Conservation (phyloP, 2,329 filamentous ascomycete species). For the Aspergillus hiratsukae region DNA sequence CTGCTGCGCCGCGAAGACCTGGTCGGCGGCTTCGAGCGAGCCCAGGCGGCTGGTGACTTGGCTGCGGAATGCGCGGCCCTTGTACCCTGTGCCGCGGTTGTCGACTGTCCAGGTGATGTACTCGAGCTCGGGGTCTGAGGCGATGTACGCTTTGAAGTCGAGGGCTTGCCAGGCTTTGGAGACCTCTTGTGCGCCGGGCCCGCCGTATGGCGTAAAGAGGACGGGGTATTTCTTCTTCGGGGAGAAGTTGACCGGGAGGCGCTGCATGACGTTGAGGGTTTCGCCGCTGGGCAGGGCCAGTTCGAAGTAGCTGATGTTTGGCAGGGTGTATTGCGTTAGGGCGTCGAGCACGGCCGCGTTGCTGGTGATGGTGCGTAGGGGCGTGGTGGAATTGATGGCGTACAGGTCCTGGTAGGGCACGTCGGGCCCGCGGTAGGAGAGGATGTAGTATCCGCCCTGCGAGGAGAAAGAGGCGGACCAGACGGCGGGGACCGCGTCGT, state of each 20-base stretch:
- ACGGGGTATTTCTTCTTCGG: constrained; percentile 60
- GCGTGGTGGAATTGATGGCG: constrained; percentile 49
- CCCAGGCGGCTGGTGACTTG: constrained; percentile 58
- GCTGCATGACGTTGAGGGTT: constrained; percentile 60
- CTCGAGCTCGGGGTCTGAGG: constrained; percentile 63
- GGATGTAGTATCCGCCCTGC: constrained; percentile 59
- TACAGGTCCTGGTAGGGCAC: constrained; percentile 68
- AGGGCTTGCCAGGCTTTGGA: constrained; percentile 53
- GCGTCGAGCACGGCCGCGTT: constrained; percentile 55
- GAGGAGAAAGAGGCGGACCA: constrained; percentile 65
- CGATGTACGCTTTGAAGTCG: constrained; percentile 59
- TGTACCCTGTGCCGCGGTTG: constrained; percentile 62
- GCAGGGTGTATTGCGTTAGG: constrained; percentile 58
- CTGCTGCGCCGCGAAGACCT: constrained; percentile 62
- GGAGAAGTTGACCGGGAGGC: constrained; percentile 62
- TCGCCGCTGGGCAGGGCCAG: constrained; percentile 59
- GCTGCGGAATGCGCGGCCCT: constrained; percentile 60
- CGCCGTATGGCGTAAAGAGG: constrained; percentile 65
- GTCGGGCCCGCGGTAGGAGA: constrained; percentile 61
- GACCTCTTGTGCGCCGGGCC: constrained; percentile 60
- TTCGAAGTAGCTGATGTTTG: constrained; percentile 61
- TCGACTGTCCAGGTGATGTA: constrained; percentile 66
- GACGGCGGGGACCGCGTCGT: constrained; percentile 54
- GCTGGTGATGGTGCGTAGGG: constrained; percentile 56
- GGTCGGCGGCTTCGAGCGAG: constrained; percentile 60